Percentiles rank a stretch among this genome's conserved stretches.
These are phyloP conservation scores for Hamiltosporidium tvaerminnensis DNA, from an alignment of 371 early-diverging fungal species.

Conservation along the genomic window DNA sequence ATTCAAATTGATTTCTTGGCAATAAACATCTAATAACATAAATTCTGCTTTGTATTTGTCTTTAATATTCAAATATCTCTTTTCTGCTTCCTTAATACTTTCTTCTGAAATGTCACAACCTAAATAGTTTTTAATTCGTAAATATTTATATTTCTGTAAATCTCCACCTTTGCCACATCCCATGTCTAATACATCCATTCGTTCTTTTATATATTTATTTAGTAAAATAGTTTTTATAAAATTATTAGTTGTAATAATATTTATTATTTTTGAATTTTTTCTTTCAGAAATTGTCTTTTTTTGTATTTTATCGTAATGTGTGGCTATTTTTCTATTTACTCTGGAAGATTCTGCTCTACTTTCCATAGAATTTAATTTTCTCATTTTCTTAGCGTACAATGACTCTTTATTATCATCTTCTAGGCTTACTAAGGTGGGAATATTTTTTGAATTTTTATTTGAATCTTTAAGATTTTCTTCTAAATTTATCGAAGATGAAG, in stretches of 20 bases:
- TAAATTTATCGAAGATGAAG: too few species aligned
- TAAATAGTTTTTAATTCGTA: conserved; percentile 19
- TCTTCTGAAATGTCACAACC: conserved; percentile 52
- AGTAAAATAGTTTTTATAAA: conserved; percentile 48
- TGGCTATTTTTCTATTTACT: too few species aligned
- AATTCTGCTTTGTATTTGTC: conserved; percentile 36
- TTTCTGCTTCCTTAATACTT: conserved; percentile 42
- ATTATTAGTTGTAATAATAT: conserved; percentile 49
- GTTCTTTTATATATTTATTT: conserved; percentile 19
- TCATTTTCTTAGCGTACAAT: too few species aligned
- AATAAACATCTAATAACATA: conserved; percentile 28
- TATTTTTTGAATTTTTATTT: too few species aligned
- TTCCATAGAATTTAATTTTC: too few species aligned
- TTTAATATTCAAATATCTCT: conserved; percentile 6
- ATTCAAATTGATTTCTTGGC: conserved; percentile 25
- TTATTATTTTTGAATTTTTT: conserved; percentile 32
- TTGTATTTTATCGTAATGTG: conserved; percentile 1
- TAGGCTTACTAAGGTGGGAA: too few species aligned
- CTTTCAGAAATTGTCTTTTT: conserved; percentile 8
- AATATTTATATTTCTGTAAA: conserved; percentile 31
- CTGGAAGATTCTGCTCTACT: too few species aligned
- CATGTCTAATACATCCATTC: conserved; percentile 37
- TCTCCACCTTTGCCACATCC: conserved; percentile 55
- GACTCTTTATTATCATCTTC: too few species aligned
- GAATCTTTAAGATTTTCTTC: too few species aligned